Evolutionary conservation across 1,284 basidiomycete species (phyloP).

Genomic region (Sporisorium graminicola): DNA sequence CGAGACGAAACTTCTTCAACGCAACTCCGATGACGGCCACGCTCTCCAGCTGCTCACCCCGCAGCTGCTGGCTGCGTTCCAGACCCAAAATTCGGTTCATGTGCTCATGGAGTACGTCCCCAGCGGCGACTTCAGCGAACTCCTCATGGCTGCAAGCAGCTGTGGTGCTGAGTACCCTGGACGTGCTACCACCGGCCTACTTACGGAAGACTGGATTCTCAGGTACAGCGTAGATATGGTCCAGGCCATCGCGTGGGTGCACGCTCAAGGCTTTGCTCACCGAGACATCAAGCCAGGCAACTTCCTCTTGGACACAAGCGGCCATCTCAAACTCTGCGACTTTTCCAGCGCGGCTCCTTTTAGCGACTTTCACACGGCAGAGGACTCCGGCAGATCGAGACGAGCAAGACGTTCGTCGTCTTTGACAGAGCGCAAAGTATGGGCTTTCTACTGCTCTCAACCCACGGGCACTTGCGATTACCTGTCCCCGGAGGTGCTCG

Average conservation of each 20-base stretch:
- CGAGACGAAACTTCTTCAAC: slow-evolving; percentile 58
- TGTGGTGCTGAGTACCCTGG: slow-evolving; percentile 54
- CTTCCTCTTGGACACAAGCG: slow-evolving; percentile 62
- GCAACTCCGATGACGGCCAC: slow-evolving; percentile 9
- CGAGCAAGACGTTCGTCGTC: slow-evolving; percentile 3
- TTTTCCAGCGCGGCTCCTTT: slow-evolving; percentile 67
- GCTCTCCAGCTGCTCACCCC: slow-evolving; percentile 45
- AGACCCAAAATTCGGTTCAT: slow-evolving; percentile 62
- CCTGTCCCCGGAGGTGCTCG: slow-evolving; percentile 67
- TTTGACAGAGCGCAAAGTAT: slow-evolving; percentile 48
- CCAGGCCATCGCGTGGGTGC: slow-evolving; percentile 66
- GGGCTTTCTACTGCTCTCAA: slow-evolving; percentile 60
- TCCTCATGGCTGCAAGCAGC: slow-evolving; percentile 59
- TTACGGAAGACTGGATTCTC: slow-evolving; percentile 59
- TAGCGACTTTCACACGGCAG: slow-evolving; percentile 38
- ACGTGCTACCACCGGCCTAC: slow-evolving; percentile 54
- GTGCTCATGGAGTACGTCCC: slow-evolving; percentile 68
- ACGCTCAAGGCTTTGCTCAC: slow-evolving; percentile 62
- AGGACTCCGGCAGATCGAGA: neutral
- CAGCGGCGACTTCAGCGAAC: slow-evolving; percentile 66
- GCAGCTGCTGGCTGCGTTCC: slow-evolving; percentile 63
- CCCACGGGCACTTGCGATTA: slow-evolving; percentile 68
- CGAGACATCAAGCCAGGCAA: slow-evolving; percentile 68
- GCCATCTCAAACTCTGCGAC: slow-evolving; percentile 68
- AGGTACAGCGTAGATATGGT: slow-evolving; percentile 66